A percentile compares a stretch with the other conserved stretches of the same genome.
These are phyloP conservation scores for Arbutus unedo DNA, from an alignment of 148 eudicot genomes.

Conservation along the genomic window DNA sequence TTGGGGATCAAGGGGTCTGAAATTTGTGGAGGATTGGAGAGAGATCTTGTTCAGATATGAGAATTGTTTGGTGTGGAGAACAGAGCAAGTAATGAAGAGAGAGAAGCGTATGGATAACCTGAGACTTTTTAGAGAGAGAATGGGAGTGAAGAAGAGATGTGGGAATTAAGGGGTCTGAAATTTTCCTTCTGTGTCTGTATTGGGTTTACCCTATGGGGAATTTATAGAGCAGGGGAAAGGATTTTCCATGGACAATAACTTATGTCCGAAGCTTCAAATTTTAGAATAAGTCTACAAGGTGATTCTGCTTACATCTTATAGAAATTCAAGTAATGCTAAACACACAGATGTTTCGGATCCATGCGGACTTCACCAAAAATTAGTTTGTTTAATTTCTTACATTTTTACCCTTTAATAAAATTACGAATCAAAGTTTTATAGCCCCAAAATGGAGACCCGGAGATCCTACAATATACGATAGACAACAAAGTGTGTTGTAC, in stretches of 20 bases:
- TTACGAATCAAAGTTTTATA: no score
- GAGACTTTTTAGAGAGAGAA: background rate
- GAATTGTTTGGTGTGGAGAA: background rate
- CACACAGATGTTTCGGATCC: no score
- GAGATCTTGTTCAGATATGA: background rate
- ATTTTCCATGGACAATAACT: slow-evolving; percentile 4
- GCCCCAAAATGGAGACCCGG: no score
- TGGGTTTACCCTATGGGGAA: slow-evolving; percentile 19
- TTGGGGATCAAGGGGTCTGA: background rate
- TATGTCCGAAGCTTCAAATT: no score
- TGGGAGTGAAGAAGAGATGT: slow-evolving; percentile 4
- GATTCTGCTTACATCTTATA: no score
- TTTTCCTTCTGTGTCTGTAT: slow-evolving; percentile 5
- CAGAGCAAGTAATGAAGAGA: background rate
- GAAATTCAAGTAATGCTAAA: no score
- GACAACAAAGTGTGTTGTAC: no score
- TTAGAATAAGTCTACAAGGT: no score
- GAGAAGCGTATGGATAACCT: background rate
- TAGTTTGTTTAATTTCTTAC: no score
- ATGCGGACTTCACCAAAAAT: no score
- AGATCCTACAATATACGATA: no score
- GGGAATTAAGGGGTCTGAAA: slow-evolving; percentile 13
- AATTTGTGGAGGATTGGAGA: background rate
- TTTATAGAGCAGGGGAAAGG: slow-evolving; percentile 28
- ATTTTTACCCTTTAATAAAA: no score